These are phyloP conservation scores for Fusarium sp. DNA, from an alignment of 2,329 filamentous ascomycete genomes.

Conservation along the genomic window DNA sequence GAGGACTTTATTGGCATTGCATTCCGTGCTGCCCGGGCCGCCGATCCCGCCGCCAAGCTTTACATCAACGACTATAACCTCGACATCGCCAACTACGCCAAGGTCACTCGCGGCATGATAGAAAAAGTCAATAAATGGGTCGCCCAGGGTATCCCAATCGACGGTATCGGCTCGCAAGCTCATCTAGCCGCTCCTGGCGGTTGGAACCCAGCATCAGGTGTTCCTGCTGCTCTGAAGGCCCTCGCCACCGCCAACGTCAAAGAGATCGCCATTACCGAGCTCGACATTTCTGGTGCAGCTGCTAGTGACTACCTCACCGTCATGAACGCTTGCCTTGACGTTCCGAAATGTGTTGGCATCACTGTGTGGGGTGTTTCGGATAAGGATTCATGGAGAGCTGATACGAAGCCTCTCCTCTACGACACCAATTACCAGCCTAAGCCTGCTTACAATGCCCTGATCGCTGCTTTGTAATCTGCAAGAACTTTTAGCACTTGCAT, in stretches of 20 bases:
- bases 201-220: slow-evolving; percentile 65
- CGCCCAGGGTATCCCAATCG: slow-evolving; percentile 65
- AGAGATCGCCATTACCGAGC: slow-evolving; percentile 77
- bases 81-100: slow-evolving; percentile 71
- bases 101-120: slow-evolving; percentile 70
- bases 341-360: slow-evolving; percentile 74
- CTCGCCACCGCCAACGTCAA: slow-evolving; percentile 66
- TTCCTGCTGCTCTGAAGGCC: slow-evolving; percentile 64
- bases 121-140: slow-evolving; percentile 75
- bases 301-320: slow-evolving; percentile 71
- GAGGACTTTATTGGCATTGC: slow-evolving; percentile 79
- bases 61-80: slow-evolving; percentile 85
- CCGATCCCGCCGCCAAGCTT: slow-evolving; percentile 77
- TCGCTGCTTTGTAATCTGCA: slow-evolving; percentile 17
- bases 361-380: slow-evolving; percentile 73
- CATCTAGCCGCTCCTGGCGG: slow-evolving; percentile 62
- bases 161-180: slow-evolving; percentile 70
- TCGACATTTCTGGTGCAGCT: slow-evolving; percentile 74
- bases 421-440: slow-evolving; percentile 67
- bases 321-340: slow-evolving; percentile 70
- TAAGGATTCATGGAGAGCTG: slow-evolving; percentile 51
- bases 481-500: too few species aligned
- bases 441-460: slow-evolving; percentile 62
- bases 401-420: slow-evolving; percentile 67
- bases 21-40: slow-evolving; percentile 76